Conservation (phyloP, 148 eudicot species). For the Dianthus caryophyllus region DNA sequence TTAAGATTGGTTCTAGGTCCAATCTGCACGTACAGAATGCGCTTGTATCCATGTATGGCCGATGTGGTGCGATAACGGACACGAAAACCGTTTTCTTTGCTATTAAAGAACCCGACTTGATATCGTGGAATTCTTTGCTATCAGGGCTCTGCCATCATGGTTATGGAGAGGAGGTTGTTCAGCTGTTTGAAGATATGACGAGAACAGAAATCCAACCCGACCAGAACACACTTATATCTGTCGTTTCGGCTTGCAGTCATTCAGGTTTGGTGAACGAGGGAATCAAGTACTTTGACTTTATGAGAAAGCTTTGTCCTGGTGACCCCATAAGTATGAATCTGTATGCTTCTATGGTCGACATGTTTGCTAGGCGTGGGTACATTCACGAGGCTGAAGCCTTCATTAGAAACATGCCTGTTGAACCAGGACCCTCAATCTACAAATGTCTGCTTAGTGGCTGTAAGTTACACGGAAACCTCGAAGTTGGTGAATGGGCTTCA, state of each 20-base stretch:
- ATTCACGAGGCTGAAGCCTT: constrained; percentile 51
- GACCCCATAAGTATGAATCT: constrained; percentile 35
- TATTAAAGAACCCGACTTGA: constrained; percentile 37
- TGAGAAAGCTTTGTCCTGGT: constrained; percentile 30
- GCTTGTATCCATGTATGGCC: constrained; percentile 61
- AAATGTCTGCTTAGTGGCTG: constrained; percentile 57
- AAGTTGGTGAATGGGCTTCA: constrained; percentile 38
- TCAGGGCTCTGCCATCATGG: constrained; percentile 51
- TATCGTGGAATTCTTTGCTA: constrained; percentile 63
- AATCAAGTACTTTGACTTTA: constrained; percentile 37
- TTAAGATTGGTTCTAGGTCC: constrained; percentile 35
- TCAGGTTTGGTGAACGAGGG: constrained; percentile 49
- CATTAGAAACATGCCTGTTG: constrained; percentile 43
- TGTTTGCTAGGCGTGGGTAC: constrained; percentile 52
- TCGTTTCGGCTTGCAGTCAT: constrained; percentile 60
- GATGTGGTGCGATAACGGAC: constrained; percentile 40
- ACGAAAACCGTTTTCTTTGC: constrained; percentile 40
- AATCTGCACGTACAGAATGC: constrained; percentile 42
- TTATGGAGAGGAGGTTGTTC: constrained; percentile 36
- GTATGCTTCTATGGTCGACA: constrained; percentile 60
- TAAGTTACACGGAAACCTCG: constrained; percentile 46
- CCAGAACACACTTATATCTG: constrained; percentile 40
- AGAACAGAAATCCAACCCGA: constrained; percentile 38
- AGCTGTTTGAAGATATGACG: constrained; percentile 47
- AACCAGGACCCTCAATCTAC: constrained; percentile 38